Conservation (phyloP, 2,329 filamentous ascomycete species). For the Colletotrichum kahawae region DNA sequence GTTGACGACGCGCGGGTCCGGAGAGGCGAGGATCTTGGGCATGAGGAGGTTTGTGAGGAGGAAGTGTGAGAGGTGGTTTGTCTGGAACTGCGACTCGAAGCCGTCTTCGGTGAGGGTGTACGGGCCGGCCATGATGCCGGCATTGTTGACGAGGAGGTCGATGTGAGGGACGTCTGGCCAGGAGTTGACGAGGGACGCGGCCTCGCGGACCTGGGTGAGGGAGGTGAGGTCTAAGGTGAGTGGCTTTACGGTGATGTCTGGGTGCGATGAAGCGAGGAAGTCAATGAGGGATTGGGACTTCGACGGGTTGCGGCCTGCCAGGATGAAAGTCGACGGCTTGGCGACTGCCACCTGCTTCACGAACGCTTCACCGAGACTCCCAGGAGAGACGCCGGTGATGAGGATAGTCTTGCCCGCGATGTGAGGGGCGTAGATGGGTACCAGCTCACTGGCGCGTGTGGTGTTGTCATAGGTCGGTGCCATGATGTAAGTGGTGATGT, state of each 20-base stretch:
- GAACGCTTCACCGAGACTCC: slow-evolving; percentile 42
- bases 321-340: slow-evolving; percentile 46
- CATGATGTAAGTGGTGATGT: neutral
- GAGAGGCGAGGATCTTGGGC: slow-evolving; percentile 30
- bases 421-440: slow-evolving; percentile 29
- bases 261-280: slow-evolving; percentile 34
- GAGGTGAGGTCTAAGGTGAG: slow-evolving; percentile 45
- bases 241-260: slow-evolving; percentile 36
- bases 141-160: slow-evolving; percentile 48
- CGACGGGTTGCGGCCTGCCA: slow-evolving; percentile 46
- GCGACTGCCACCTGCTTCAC: slow-evolving; percentile 38
- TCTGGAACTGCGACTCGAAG: slow-evolving; percentile 40
- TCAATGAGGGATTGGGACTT: slow-evolving; percentile 44
- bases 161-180: slow-evolving; percentile 37
- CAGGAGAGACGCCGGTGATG: slow-evolving; percentile 45
- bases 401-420: slow-evolving; percentile 44
- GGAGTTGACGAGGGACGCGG: slow-evolving; percentile 39
- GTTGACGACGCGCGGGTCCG: slow-evolving; percentile 43
- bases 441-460: slow-evolving; percentile 31
- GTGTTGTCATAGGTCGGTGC: neutral
- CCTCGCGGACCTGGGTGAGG: slow-evolving; percentile 40
- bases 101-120: slow-evolving; percentile 38
- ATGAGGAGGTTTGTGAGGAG: slow-evolving; percentile 44
- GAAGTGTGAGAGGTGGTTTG: slow-evolving; percentile 43
- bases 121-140: slow-evolving; percentile 44